These are phyloP conservation scores for Usnea hakonensis DNA, from an alignment of 495 filamentous ascomycete genomes.

Conservation along the genomic window DNA sequence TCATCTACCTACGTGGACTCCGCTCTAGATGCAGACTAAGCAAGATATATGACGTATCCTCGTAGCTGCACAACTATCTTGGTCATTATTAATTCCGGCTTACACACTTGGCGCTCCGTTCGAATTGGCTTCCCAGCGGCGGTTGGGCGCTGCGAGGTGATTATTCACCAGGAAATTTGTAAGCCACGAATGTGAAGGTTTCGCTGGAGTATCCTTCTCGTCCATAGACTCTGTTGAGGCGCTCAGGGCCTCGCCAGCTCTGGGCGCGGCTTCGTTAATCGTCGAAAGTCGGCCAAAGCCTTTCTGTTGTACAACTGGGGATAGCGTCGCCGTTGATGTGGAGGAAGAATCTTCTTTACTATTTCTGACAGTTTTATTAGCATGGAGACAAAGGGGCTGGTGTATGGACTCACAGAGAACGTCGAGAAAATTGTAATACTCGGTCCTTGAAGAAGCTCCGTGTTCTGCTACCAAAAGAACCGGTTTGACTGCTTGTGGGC, in stretches of 20 bases:
- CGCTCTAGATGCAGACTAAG: background rate
- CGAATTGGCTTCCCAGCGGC: background rate
- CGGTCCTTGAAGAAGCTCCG: constrained; percentile 9
- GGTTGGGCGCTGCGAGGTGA: constrained; percentile 9
- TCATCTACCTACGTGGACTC: background rate
- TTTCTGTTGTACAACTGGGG: constrained; percentile 6
- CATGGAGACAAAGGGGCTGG: no score
- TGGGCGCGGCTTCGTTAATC: background rate
- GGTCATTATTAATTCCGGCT: background rate
- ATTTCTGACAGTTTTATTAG: background rate
- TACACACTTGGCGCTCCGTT: background rate
- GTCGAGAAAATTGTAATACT: background rate
- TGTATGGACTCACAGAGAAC: constrained; percentile 16
- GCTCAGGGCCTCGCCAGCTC: background rate
- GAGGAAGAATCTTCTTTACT: constrained; percentile 7
- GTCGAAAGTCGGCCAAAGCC: constrained; percentile 7
- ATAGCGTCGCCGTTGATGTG: constrained; percentile 2
- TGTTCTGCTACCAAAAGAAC: constrained; percentile 6
- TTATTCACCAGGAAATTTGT: constrained; percentile 4
- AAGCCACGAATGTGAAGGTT: constrained; percentile 6
- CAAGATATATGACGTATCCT: background rate
- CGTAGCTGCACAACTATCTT: background rate
- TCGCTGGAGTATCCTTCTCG: background rate
- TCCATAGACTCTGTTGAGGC: background rate
- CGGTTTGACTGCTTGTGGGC: background rate